Percentiles rank a stretch among this genome's conserved stretches.
These are phyloP conservation scores for Poterioochromonas sp. DNA, from an alignment of 352 stramenopile species.

Conservation along the genomic window DNA sequence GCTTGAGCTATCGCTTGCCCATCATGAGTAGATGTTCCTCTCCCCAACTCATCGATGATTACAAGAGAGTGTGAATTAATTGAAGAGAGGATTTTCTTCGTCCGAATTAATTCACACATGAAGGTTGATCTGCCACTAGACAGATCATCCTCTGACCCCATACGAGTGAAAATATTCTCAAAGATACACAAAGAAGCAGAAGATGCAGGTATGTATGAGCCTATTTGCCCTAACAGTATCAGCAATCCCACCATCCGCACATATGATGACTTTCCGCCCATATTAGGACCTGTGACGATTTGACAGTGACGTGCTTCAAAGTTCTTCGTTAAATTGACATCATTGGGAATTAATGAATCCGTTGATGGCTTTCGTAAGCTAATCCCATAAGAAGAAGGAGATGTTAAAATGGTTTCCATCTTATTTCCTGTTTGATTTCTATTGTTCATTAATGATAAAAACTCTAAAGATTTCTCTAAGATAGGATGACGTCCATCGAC, in stretches of 20 bases:
- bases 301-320: conserved; percentile 33
- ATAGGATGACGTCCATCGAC: conserved; percentile 54
- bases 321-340: conserved; percentile 38
- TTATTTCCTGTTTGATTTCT: no score
- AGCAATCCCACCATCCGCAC: conserved; percentile 56
- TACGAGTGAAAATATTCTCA: conserved; percentile 60
- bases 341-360: conserved; percentile 43
- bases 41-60: conserved; percentile 95
- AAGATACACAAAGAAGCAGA: conserved; percentile 50
- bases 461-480: conserved; percentile 51
- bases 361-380: no score
- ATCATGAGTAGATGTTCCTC: conserved; percentile 97
- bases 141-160: conserved; percentile 51
- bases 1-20: conserved; percentile 92
- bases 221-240: conserved; percentile 59
- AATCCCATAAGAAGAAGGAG: no score
- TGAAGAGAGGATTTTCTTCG: conserved; percentile 48
- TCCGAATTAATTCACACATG: conserved; percentile 47
- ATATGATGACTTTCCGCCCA: conserved; percentile 66
- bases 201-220: conserved; percentile 54
- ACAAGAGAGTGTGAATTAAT: conserved; percentile 86
- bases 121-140: conserved; percentile 47
- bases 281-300: conserved; percentile 66
- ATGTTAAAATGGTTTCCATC: no score
- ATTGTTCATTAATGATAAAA: no score